Base-by-base conservation (phyloP, 306 rosid species). In the Vigna trinervia region DNA sequence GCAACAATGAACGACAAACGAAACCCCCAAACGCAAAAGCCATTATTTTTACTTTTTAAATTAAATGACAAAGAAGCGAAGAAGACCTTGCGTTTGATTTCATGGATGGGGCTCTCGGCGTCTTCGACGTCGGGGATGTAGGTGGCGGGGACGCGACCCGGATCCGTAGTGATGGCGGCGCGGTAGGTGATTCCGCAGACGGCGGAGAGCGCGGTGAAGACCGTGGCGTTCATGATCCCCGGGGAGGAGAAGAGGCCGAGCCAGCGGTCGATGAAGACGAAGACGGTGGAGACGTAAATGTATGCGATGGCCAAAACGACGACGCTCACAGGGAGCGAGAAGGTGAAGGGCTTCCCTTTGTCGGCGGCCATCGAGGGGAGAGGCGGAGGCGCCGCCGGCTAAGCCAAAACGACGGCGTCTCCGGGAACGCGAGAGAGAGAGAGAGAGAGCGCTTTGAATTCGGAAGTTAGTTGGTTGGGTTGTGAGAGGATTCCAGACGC, bases 41-140 rank as follows among this genome's bases (percentile, higher is more conserved):
- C 4, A 41, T 8, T 12, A 7, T 2, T 6, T 39, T 53, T 36
- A 5, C 9, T 8, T 9, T 54, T 9, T 54, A 8, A 54, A 54
- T 54, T 1, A 51, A 75, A 60, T 51, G 73, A 22, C 13, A 50
- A 1, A 26, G 26, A 36, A 15, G 32, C 51, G 13, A 67, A 59
- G 34, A 59, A 48, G 15, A 93, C 98, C 98, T 95, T 95, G 80
- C 99, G 97, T 88, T 95, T 95, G 91, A 92, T 95, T 87, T 95
- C 99, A 57, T 95, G 99, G 20, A 92, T 70, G 51, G 96, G 92
- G 78, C 61, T 86, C 23, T 80, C 83, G 26, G 61, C 26, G 52
- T 92, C 97, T 75, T 95, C 97, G 8, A 92, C 77, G 77, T 95
- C 97, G 36, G 99, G 99, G 66, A 80, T 45, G 71, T 84, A 95